phyloP scores from a whole-genome alignment of 495 filamentous ascomycete genomes.

The Chaetomium fimeti region DNA sequence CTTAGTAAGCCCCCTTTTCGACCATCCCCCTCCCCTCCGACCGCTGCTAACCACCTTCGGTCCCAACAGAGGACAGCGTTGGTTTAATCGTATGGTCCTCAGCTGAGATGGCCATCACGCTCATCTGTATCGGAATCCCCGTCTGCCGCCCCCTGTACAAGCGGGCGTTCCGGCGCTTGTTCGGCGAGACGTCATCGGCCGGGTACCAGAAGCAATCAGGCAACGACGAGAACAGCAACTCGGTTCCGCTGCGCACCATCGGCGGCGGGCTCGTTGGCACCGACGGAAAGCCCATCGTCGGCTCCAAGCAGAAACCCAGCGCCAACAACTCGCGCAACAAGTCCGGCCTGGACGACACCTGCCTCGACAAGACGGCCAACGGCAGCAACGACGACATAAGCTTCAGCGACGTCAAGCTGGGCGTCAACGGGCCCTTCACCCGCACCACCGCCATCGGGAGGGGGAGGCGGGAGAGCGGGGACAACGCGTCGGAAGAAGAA shows the following conservation, averaged over 20 bases:
- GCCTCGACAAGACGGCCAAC: not conserved
- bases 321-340: not conserved
- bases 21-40: too few relatives aligned
- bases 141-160: conserved; percentile 21
- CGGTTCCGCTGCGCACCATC: conserved; percentile 18
- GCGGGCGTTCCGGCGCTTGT: conserved; percentile 19
- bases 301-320: not conserved
- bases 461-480: not conserved
- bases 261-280: conserved; percentile 16
- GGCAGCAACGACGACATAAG: conserved; percentile 10
- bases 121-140: conserved; percentile 30
- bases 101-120: conserved; percentile 29
- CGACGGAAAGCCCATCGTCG: conserved; percentile 12
- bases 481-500: conserved; percentile 15
- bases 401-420: conserved; percentile 19
- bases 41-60: conserved; percentile 3
- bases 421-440: conserved; percentile 17
- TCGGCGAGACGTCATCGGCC: conserved; percentile 10
- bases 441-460: conserved; percentile 15
- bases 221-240: conserved; percentile 4
- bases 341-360: not conserved
- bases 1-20: too few relatives aligned
- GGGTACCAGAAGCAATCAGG: conserved; percentile 18
- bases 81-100: conserved; percentile 29
- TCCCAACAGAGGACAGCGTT: conserved; percentile 29